Base-by-base conservation (phyloP, 2,329 filamentous ascomycete species). In the Truncatella angustata region DNA sequence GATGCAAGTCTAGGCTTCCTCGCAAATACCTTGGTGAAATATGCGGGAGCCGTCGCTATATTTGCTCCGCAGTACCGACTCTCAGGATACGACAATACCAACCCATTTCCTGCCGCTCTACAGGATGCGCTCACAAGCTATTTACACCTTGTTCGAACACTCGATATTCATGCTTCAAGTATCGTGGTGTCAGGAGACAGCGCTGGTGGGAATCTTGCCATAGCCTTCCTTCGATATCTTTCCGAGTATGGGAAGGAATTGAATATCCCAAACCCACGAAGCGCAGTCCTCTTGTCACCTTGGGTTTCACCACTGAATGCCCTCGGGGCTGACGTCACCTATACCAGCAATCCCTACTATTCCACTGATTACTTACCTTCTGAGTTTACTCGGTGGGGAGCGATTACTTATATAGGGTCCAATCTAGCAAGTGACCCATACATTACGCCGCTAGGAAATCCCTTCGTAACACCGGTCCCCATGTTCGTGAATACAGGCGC, bases 51-150 rank as follows among this genome's bases (percentile, higher is more conserved):
- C 4, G 65, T 63, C 0, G 68, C 71, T 51, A 59, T 76, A 44
- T 67, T 76, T 47, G 60, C 61, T 23, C 73, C 73, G 1, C 71
- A 76, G 49, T 79, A 79, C 61, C 70, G 76, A 1, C 69, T 79
- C 12, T 68, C 64, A 0, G 68, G 73, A 30, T 68, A 71, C 0
- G 55, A 53, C 4, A 70, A 72, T 35, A 32, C 36, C 18, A 51
- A 52, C n/a, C 69, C 66, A 0, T 79, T 77, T 58, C 76, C 76
- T 4, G 75, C 74, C 2, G 70, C 71, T 0, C 59, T 78, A 1
- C 75, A 78, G 58, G 76, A 79, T 57, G 67, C 63, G 9, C 54
- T 78, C 37, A 71, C 74, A 0, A 56, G 67, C 2, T 75, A 75
- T 57, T 56, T 69, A 3, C 72, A 77, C 56, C 66, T 76, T 1